Base-by-base conservation (phyloP, 2,329 filamentous ascomycete genomes). In the Ophiostoma ulmi region DNA sequence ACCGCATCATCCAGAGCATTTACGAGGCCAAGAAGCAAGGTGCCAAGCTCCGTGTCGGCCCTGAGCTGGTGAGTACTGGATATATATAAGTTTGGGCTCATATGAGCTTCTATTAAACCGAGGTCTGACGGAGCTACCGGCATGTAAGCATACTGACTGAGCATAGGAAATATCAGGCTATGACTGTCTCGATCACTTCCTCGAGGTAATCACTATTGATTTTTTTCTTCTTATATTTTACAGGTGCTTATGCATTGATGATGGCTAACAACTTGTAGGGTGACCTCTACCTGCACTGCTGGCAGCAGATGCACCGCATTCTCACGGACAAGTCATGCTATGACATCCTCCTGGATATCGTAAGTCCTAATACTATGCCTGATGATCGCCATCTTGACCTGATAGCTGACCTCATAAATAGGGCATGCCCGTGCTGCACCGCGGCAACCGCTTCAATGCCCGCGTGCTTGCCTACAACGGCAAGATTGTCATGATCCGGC, bases 401-500 rank as follows among this genome's bases (percentile, higher is more conserved):
- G 5, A 11, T 26, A 26, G 13, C 52, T 58, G 13, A 58, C 52
- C 38, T 13, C 10, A 58, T 5, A 63, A 26, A 5, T 31, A 73
- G 72, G 74, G 86, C 52, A 82, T 88, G 81, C 88, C 88, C 0
- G 83, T 92, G 66, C 81, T 83, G 64, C 89, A 91, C 77, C 80
- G 86, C 61, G 87, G 88, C 75, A 81, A 86, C 69, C 82, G 85
- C 70, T 91, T 88, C 80, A 92, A 91, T 77, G 87, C 86, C 74
- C 82, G 90, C 35, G 82, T 90, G n/a, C 84, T 91, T 73, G 82
- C 83, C 72, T 82, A 88, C 68, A 86, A 93, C 74, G 85, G 87
- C 68, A 87, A 89, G 79, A 88, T 94, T 26, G 79, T 93, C 22
- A 82, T 90, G 72, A 90, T 95, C 71, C 83, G 91, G 13, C 90